Percentiles rank a stretch among this genome's conserved stretches.
Conservation (phyloP, 169 alveolate genomes). For the Plasmodium adleri region DNA sequence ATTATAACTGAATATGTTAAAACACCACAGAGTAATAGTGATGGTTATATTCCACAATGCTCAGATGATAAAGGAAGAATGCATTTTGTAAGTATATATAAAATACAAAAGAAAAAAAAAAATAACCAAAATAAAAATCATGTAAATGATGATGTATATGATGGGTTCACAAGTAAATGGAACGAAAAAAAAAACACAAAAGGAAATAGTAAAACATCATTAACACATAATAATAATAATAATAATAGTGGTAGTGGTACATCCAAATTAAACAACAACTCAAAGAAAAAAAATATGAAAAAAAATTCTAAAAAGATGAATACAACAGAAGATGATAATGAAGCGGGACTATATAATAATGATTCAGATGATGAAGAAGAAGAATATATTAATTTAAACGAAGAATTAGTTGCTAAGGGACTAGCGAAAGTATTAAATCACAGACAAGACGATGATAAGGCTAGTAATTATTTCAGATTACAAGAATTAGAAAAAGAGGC, state of each 20-base stretch:
- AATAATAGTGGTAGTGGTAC: too few relatives aligned
- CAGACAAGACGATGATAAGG: slow-evolving; percentile 68
- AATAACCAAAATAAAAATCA: background rate
- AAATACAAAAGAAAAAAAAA: slow-evolving; percentile 33
- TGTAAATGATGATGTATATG: background rate
- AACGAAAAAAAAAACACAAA: background rate
- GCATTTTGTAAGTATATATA: slow-evolving; percentile 73
- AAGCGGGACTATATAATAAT: background rate
- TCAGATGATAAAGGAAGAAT: slow-evolving; percentile 75
- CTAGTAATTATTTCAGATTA: slow-evolving; percentile 43
- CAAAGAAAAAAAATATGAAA: background rate
- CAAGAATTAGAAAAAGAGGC: slow-evolving; percentile 76
- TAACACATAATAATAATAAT: too few relatives aligned
- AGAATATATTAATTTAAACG: slow-evolving; percentile 30
- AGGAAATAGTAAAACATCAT: background rate
- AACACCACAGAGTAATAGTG: slow-evolving; percentile 70
- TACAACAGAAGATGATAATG: background rate
- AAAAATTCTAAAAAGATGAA: background rate
- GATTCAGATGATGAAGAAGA: background rate
- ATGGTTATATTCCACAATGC: slow-evolving; percentile 77
- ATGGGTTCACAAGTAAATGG: slow-evolving; percentile 6
- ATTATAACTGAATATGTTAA: slow-evolving; percentile 68
- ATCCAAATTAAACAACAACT: too few relatives aligned
- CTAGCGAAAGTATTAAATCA: slow-evolving; percentile 66
- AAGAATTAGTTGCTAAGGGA: slow-evolving; percentile 46